Conservation (phyloP, 345 rosid species). For the Trapa bicornis region DNA sequence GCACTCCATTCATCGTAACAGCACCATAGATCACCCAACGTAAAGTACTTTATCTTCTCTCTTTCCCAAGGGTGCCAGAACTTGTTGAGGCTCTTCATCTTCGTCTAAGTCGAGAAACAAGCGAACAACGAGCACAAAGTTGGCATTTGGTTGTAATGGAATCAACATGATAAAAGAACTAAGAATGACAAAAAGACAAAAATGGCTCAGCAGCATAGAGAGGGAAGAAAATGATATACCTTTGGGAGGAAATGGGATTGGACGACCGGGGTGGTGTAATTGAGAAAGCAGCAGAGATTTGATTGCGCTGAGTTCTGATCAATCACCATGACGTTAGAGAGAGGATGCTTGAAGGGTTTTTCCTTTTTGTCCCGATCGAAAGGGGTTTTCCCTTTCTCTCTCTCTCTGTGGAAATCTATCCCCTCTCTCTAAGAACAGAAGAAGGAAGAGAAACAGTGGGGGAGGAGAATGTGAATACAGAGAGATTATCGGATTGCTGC, state of each 20-base stretch:
- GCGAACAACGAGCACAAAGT: background rate
- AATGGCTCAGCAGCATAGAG: background rate
- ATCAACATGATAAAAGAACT: background rate
- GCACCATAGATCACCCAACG: slow-evolving; percentile 37
- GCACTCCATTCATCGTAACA: slow-evolving; percentile 49
- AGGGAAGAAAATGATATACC: slow-evolving; percentile 25
- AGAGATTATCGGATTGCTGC: background rate
- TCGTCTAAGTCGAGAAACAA: slow-evolving; percentile 29
- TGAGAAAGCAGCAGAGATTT: slow-evolving; percentile 78
- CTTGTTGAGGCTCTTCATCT: slow-evolving; percentile 66
- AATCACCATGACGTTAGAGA: slow-evolving; percentile 39
- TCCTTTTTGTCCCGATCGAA: slow-evolving; percentile 7
- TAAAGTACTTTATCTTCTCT: slow-evolving; percentile 31
- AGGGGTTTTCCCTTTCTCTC: slow-evolving; percentile 1
- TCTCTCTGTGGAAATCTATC: slow-evolving; percentile 4
- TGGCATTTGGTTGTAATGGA: too few relatives aligned
- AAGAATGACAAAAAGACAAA: background rate
- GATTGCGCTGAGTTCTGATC: slow-evolving; percentile 61
- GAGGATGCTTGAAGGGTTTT: slow-evolving; percentile 2
- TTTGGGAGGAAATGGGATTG: slow-evolving; percentile 73
- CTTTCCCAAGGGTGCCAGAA: slow-evolving; percentile 48
- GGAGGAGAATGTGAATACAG: slow-evolving; percentile 19
- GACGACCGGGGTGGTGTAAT: slow-evolving; percentile 74
- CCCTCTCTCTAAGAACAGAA: slow-evolving; percentile 14
- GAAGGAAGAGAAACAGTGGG: slow-evolving; percentile 7